These are phyloP conservation scores for Zymoseptoria pseudotritici DNA, from an alignment of 2,329 filamentous ascomycete genomes.

Conservation along the genomic window DNA sequence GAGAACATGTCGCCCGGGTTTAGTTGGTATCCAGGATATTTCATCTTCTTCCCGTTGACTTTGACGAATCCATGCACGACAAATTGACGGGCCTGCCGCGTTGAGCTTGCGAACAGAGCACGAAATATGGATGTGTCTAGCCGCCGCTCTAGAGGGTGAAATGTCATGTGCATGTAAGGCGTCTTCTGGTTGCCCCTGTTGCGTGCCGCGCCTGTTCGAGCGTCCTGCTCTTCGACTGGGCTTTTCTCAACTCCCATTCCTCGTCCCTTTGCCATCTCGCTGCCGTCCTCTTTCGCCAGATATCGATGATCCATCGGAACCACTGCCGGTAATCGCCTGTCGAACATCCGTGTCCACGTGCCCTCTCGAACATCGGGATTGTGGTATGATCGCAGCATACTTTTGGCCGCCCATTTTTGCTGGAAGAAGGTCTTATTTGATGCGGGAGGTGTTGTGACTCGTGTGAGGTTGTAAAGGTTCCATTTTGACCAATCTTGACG, in stretches of 20 bases:
- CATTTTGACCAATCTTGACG: slow-evolving; percentile 91
- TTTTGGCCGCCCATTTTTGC: slow-evolving; percentile 94
- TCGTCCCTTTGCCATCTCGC: slow-evolving; percentile 72
- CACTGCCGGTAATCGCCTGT: slow-evolving; percentile 68
- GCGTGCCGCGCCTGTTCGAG: slow-evolving; percentile 11
- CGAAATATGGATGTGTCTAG: slow-evolving; percentile 93
- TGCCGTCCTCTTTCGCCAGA: slow-evolving; percentile 73
- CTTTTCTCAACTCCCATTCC: slow-evolving; percentile 59
- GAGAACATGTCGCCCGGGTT: slow-evolving; percentile 99
- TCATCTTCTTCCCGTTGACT: slow-evolving; percentile 97
- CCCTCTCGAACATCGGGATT: slow-evolving; percentile 89
- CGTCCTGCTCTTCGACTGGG: slow-evolving; percentile 8
- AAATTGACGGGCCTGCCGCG: slow-evolving; percentile 87
- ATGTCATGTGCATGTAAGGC: slow-evolving; percentile 95
- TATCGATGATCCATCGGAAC: slow-evolving; percentile 77
- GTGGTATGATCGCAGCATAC: slow-evolving; percentile 77
- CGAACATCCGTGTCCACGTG: slow-evolving; percentile 92
- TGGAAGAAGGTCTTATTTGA: slow-evolving; percentile 73
- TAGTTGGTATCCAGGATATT: slow-evolving; percentile 81
- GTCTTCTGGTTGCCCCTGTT: slow-evolving; percentile 42
- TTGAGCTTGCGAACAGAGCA: slow-evolving; percentile 87
- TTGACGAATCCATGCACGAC: slow-evolving; percentile 87
- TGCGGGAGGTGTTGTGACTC: slow-evolving; percentile 42
- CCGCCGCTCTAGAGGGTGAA: slow-evolving; percentile 80
- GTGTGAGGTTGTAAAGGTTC: slow-evolving; percentile 70